A percentile compares a stretch with the other conserved stretches of the same genome.
Evolutionary conservation across 495 filamentous ascomycete genomes (phyloP).

Genomic region (Hypoxylon perforatum): DNA sequence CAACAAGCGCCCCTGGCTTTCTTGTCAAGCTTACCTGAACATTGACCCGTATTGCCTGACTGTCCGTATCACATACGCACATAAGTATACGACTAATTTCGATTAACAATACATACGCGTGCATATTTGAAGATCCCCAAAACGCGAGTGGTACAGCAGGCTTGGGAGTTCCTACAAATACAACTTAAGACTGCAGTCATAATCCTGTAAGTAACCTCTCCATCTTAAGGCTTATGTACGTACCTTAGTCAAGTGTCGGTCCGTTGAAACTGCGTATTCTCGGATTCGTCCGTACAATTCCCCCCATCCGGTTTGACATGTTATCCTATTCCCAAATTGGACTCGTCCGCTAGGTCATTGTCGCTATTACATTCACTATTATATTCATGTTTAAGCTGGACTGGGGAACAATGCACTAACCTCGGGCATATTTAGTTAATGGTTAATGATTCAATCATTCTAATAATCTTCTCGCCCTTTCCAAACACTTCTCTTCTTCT

Average conservation of each 20-base stretch:
- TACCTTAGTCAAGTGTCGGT: conserved; percentile 35
- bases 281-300: conserved; percentile 33
- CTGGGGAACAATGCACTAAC: background rate
- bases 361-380: background rate
- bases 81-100: background rate
- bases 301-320: conserved; percentile 5
- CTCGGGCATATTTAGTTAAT: background rate
- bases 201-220: conserved; percentile 36
- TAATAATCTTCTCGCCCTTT: no score
- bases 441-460: background rate
- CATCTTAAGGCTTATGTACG: conserved; percentile 31
- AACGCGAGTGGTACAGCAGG: conserved; percentile 4
- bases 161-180: conserved; percentile 1
- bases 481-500: no score
- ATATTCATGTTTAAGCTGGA: no score
- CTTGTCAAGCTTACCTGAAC: conserved; percentile 11
- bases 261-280: conserved; percentile 6
- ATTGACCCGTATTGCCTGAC: background rate
- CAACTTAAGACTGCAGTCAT: conserved; percentile 27
- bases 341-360: background rate
- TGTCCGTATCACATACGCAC: background rate
- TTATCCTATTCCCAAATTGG: conserved; percentile 1
- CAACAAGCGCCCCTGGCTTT: background rate
- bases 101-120: background rate
- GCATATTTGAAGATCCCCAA: background rate